A percentile compares a stretch with the other conserved stretches of the same genome.
phyloP scores from a whole-genome alignment of 331 rosid genomes.

The Rosa hybrid region DNA sequence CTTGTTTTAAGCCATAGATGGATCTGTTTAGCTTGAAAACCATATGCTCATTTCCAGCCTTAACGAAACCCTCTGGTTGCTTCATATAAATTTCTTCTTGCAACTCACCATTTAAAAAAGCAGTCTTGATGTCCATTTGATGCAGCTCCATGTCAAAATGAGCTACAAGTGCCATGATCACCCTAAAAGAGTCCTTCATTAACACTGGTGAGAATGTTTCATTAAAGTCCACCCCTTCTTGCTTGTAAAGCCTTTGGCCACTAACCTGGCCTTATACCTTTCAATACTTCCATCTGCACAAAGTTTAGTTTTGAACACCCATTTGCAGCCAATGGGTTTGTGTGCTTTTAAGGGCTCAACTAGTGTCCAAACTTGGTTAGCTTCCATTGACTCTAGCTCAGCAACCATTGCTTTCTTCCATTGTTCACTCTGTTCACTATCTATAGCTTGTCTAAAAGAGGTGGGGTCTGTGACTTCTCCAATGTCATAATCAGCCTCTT shows the following conservation, averaged over 20 bases:
- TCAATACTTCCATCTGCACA: not conserved
- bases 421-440: too few species aligned
- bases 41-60: too few species aligned
- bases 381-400: not conserved
- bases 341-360: not conserved
- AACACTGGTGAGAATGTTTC: not conserved
- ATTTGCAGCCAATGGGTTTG: not conserved
- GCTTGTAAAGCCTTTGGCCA: not conserved
- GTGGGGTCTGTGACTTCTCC: not conserved
- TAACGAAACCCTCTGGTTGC: too few species aligned
- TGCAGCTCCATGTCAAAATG: too few species aligned
- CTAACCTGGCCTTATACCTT: not conserved
- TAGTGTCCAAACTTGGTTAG: not conserved
- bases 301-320: not conserved
- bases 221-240: not conserved
- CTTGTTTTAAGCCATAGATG: too few species aligned
- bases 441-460: not conserved
- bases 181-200: not conserved
- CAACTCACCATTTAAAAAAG: too few species aligned
- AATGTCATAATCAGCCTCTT: not conserved
- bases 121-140: too few species aligned
- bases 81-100: too few species aligned
- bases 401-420: not conserved
- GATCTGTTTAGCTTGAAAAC: too few species aligned
- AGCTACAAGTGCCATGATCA: too few species aligned